Conservation (phyloP, 2,329 filamentous ascomycete genomes). For the Fusarium hainanense region DNA sequence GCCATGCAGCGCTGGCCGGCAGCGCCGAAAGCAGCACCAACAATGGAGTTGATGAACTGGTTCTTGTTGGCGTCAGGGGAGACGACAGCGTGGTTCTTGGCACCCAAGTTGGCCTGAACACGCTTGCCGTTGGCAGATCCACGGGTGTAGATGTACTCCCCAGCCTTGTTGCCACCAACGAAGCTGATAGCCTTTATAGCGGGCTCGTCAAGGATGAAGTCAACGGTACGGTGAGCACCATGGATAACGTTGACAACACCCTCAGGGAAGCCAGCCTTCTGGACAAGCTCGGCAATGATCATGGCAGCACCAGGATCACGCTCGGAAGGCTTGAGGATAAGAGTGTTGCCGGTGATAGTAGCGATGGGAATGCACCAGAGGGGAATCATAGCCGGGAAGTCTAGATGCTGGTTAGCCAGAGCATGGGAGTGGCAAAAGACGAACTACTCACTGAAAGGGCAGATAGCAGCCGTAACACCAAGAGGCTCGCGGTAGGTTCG, state of each 20-base stretch:
- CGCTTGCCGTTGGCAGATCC: slow-evolving; percentile 88
- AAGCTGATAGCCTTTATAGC: slow-evolving; percentile 89
- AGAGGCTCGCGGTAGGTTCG: slow-evolving; percentile 83
- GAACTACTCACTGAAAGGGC: slow-evolving; percentile 79
- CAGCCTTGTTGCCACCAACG: slow-evolving; percentile 87
- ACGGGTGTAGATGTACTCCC: slow-evolving; percentile 85
- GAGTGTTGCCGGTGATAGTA: slow-evolving; percentile 84
- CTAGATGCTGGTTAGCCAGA: slow-evolving; percentile 54
- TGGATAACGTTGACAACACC: slow-evolving; percentile 88
- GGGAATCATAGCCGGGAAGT: slow-evolving; percentile 93
- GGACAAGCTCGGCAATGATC: slow-evolving; percentile 83
- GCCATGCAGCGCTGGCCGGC: slow-evolving; percentile 91
- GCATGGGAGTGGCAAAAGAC: neutral
- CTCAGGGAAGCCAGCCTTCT: slow-evolving; percentile 83
- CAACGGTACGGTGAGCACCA: slow-evolving; percentile 81
- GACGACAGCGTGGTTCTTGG: slow-evolving; percentile 89
- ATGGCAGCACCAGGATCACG: slow-evolving; percentile 85
- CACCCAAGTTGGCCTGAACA: slow-evolving; percentile 87
- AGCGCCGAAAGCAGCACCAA: slow-evolving; percentile 85
- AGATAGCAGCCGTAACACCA: slow-evolving; percentile 84
- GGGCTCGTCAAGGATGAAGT: slow-evolving; percentile 88
- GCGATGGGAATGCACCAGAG: slow-evolving; percentile 92
- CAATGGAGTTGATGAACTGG: slow-evolving; percentile 85
- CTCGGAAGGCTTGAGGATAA: slow-evolving; percentile 88
- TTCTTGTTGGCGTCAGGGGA: slow-evolving; percentile 92